These are phyloP conservation scores for Ogataea methylovora DNA, from an alignment of 805 yeast species.

Conservation along the genomic window DNA sequence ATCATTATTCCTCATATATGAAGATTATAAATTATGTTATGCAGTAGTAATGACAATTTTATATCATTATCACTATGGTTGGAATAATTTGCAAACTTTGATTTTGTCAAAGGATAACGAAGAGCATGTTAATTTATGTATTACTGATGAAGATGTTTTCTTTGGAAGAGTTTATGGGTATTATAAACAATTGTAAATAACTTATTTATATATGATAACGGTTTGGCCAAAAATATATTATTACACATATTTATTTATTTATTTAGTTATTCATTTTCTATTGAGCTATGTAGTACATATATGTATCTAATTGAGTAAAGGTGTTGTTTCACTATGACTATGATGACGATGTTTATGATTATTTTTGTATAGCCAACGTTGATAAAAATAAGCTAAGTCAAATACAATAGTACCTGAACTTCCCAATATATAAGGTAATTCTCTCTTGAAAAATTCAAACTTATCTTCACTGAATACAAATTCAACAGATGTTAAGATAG, in stretches of 20 bases:
- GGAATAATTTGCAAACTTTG: conserved; percentile 21
- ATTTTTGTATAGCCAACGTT: conserved; percentile 31
- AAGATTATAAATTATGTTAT: conserved; percentile 30
- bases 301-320: background rate
- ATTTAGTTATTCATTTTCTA: background rate
- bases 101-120: background rate
- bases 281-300: too few species aligned
- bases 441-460: conserved; percentile 49
- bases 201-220: background rate
- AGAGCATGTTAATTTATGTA: conserved; percentile 3
- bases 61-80: conserved; percentile 46
- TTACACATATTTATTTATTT: background rate
- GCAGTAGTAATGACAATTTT: conserved; percentile 33
- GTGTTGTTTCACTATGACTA: background rate
- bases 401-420: conserved; percentile 79
- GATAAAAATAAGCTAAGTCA: conserved; percentile 66
- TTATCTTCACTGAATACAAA: conserved; percentile 31
- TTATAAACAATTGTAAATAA: conserved; percentile 17
- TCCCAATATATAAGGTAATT: conserved; percentile 78
- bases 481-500: conserved; percentile 62
- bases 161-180: conserved; percentile 20
- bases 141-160: conserved; percentile 19
- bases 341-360: background rate
- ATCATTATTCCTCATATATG: conserved; percentile 17
- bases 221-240: background rate